These are phyloP conservation scores for Leishmania lainsoni DNA, from an alignment of 208 protist species.

Conservation along the genomic window DNA sequence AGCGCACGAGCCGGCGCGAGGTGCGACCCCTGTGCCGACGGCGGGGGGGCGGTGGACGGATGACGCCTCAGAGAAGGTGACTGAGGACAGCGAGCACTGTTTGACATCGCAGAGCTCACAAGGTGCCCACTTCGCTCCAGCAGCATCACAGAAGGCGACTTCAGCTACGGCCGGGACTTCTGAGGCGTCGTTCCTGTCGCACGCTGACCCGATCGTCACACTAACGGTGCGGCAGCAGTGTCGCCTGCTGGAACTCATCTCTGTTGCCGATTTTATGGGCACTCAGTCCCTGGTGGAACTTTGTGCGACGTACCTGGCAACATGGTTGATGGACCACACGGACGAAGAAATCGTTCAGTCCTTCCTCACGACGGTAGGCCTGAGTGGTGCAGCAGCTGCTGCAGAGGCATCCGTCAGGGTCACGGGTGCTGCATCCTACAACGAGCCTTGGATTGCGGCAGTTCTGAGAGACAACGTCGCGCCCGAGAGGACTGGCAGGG, in stretches of 20 bases:
- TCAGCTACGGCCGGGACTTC: not conserved
- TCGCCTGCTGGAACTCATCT: conserved; percentile 58
- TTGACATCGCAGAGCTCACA: conserved; percentile 3
- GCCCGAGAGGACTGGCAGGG: not conserved
- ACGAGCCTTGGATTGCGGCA: conserved; percentile 21
- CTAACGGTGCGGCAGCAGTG: conserved; percentile 34
- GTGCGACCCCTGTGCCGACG: not conserved
- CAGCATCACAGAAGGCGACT: not conserved
- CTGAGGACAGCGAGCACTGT: not conserved
- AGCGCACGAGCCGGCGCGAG: conserved; percentile 2
- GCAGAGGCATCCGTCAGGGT: not conserved
- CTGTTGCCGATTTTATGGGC: conserved; percentile 61
- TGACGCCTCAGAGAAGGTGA: not conserved
- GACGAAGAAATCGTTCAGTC: conserved; percentile 57
- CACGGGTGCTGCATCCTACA: conserved; percentile 5
- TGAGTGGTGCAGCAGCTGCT: not conserved
- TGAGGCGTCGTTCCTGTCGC: not conserved
- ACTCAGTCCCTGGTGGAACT: conserved; percentile 39
- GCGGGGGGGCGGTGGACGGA: not conserved
- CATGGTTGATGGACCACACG: conserved; percentile 57
- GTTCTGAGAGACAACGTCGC: not conserved
- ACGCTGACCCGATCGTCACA: not conserved
- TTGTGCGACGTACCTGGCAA: conserved; percentile 54
- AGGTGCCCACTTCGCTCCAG: not conserved
- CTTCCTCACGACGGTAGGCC: conserved; percentile 26